These are phyloP conservation scores for Aspergillus sclerotioniger DNA, from an alignment of 495 filamentous ascomycete species.

Conservation along the genomic window DNA sequence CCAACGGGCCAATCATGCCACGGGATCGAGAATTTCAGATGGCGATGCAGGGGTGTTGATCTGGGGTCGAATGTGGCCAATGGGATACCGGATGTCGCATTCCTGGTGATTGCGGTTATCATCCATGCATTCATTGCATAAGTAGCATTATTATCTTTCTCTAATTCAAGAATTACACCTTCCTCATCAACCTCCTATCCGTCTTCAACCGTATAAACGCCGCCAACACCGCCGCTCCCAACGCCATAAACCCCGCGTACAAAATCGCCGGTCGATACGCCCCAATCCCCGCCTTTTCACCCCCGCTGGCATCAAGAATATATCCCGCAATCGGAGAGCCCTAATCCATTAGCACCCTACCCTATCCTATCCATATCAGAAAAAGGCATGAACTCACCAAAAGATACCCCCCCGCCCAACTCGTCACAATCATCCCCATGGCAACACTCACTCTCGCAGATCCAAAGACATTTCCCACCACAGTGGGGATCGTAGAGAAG, in stretches of 20 bases:
- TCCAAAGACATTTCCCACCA: conserved; percentile 57
- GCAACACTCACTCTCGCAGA: conserved; percentile 52
- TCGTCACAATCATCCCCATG: conserved; percentile 61
- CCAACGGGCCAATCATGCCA: background rate
- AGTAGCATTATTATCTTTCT: background rate
- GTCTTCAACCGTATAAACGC: conserved; percentile 1
- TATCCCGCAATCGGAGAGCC: conserved; percentile 60
- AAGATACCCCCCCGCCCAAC: conserved; percentile 59
- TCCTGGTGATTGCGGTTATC: no score
- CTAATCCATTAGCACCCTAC: no score
- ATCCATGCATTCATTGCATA: no score
- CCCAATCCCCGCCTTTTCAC: conserved; percentile 39
- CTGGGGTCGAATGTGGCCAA: no score
- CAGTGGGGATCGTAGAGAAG: conserved; percentile 61
- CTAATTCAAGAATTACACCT: background rate
- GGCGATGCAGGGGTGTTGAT: no score
- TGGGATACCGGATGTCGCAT: no score
- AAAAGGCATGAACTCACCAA: no score
- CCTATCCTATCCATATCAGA: no score
- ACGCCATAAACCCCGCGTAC: conserved; percentile 48
- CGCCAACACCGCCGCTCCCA: conserved; percentile 16
- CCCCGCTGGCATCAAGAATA: conserved; percentile 53
- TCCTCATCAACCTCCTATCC: background rate
- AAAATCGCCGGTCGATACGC: conserved; percentile 59
- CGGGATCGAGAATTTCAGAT: no score